Evolutionary conservation across 2,329 filamentous ascomycete species (phyloP), one percentile per base, ranked within the genome.

Genomic region (Colletotrichum magnum): DNA sequence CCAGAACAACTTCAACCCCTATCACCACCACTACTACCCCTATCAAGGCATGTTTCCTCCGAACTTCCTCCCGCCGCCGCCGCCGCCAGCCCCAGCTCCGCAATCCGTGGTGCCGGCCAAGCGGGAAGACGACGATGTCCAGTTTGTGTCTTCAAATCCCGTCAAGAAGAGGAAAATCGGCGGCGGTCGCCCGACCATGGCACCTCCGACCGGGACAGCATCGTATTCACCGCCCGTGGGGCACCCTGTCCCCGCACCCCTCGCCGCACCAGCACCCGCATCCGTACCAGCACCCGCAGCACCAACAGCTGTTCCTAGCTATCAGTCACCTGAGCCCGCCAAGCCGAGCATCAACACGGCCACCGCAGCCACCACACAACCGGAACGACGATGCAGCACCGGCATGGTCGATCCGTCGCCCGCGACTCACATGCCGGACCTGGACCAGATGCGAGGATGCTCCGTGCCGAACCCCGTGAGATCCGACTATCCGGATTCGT

Each of bases 131-230:
- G 79, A 81, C 66, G 84, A 85, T 58, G 76, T 85, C 39, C 78
- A 84, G 71, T 83, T 85, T 62, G 75, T 86, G 39, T 84, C 81
- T 51, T 80, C 78, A 21, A 80, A 81, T 26, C 82, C 83, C 10
- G 79, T 83, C 58, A 84, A 83, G 75, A 83, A 77, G 71, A 75
- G 72, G 50, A 71, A 51, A 50, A 45, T 74, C 32, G 66, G 67
- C 9, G 10, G 39, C 6, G 5, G 21, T 32, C 56, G 51, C 45
- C 18, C 32, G 26, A 53, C 60, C 62, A 58, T 56, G 53, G 52
- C 64, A 53, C 68, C 39, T 32, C 39, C 52, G 13, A 64, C 24
- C 15, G 16, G 39, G 12, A 60, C 32, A 48, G n/a, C 51, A 43
- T 52, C n/a, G 18, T 45, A 16, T 26, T 48, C 51, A 32, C 39